These are phyloP conservation scores for Juglanconis juglandina DNA, from an alignment of 2,329 filamentous ascomycete genomes.

Conservation along the genomic window DNA sequence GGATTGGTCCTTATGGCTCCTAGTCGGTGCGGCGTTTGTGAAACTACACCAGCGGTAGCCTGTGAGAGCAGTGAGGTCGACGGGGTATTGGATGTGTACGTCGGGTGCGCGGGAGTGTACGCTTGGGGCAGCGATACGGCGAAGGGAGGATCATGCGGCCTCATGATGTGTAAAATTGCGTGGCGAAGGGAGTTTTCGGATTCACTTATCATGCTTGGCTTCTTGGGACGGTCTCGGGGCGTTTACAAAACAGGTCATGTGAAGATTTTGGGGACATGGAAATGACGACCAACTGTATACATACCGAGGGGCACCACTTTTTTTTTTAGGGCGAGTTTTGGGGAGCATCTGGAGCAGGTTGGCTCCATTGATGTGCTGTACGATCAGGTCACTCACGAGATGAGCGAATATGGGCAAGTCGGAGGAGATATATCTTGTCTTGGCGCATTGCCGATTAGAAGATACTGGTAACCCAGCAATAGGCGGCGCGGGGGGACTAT, in stretches of 20 bases:
- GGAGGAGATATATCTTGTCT: background rate
- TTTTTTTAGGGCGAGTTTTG: background rate
- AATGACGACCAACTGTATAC: background rate
- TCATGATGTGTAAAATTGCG: background rate
- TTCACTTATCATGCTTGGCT: background rate
- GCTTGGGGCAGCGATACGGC: background rate
- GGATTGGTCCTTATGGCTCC: slow-evolving; percentile 4
- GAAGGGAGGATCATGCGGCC: background rate
- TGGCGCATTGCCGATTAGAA: background rate
- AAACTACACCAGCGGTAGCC: background rate
- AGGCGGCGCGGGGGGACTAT: background rate
- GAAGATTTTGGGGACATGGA: background rate
- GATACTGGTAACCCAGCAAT: background rate
- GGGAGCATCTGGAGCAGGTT: background rate
- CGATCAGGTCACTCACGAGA: background rate
- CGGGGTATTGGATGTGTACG: background rate
- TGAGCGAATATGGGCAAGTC: background rate
- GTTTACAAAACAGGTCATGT: background rate
- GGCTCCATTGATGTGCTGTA: background rate
- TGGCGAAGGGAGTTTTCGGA: background rate
- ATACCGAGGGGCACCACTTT: background rate
- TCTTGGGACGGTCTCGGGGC: background rate
- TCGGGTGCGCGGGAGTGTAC: background rate
- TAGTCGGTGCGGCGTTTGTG: slow-evolving; percentile 1
- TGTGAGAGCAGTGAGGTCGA: background rate